Conservation (phyloP, 371 early-diverging fungal genomes). For the Actinomucor elegans region DNA sequence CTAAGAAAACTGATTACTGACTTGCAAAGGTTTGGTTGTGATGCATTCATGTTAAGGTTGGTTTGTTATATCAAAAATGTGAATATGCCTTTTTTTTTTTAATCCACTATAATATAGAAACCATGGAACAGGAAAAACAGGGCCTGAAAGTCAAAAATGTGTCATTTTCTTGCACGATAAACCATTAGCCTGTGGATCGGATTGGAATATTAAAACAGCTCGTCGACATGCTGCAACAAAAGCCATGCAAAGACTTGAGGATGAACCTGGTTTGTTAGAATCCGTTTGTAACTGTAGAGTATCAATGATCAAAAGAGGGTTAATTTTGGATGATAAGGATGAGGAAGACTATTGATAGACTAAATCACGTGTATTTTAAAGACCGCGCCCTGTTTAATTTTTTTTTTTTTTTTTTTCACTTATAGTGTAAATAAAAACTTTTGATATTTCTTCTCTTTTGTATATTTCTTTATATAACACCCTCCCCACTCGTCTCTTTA, state of each 20-base stretch:
- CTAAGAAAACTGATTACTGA: slow-evolving; percentile 38
- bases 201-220: slow-evolving; percentile 53
- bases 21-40: slow-evolving; percentile 51
- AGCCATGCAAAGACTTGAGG: slow-evolving; percentile 33
- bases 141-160: slow-evolving; percentile 41
- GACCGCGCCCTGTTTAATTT: slow-evolving; percentile 14
- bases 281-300: slow-evolving; percentile 38
- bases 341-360: neutral
- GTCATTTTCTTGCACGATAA: slow-evolving; percentile 52
- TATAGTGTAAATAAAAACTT: slow-evolving; percentile 1
- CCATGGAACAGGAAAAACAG: slow-evolving; percentile 29
- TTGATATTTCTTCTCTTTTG: slow-evolving; percentile 17
- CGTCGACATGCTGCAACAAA: slow-evolving; percentile 49
- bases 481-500: slow-evolving; percentile 36
- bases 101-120: slow-evolving; percentile 30
- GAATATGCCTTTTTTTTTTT: slow-evolving; percentile 6
- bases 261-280: slow-evolving; percentile 37
- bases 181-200: slow-evolving; percentile 37
- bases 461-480: slow-evolving; percentile 20
- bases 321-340: slow-evolving; percentile 7
- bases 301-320: slow-evolving; percentile 9
- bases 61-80: neutral
- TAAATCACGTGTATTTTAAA: slow-evolving; percentile 13
- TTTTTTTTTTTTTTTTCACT: neutral
- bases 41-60: slow-evolving; percentile 49